Evolutionary conservation across 352 stramenopile species (phyloP), one percentile per base, ranked within the genome.

Genomic region (Globisporangium parvum): DNA sequence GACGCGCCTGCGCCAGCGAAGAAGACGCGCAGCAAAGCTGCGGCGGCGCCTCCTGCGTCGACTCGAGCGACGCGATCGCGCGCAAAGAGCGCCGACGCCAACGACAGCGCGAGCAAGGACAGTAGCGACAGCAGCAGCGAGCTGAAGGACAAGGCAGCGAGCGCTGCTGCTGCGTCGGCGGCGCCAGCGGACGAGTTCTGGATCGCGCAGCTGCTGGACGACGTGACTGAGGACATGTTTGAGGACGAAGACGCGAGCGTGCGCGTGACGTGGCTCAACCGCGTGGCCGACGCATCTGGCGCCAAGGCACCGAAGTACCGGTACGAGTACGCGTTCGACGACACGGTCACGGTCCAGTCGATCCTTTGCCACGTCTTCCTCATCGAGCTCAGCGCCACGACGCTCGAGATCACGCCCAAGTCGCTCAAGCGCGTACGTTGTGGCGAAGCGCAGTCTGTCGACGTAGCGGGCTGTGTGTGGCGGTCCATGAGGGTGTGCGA

Each of bases 321-420:
- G 15, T 92, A 90, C 55, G 63, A 71, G 44, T 66, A 70, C 28
- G 77, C 74, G 20, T 86, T 77, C 51, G 70, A 90, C 62, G 82
- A 92, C 47, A 56, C 71, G 23, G 62, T 88, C 23, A 69, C 79
- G 41, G 79, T 90, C 11, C 66, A 75, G 41, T 76, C 73, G 21
- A 92, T 92, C 50, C 47, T 92, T 55, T 92, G 82, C 48, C 77
- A 90, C 51, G 75, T 90, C 5, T 87, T 72, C 26, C 55, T 92
- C 49, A 52, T 64, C 9, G 80, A 90, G 54, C 57, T 74, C 26
- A 59, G 51, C 3, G 66, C 69, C 23, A 55, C 58, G 9, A 42
- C 64, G 37, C 51, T 87, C 15, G 75, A 90, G 55, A 63, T 88
- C 53, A 90, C 80, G 42, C 47, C 68, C 62, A 90, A 88, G 65